These are phyloP conservation scores for Marchantia polymorpha DNA, from an alignment of 225 moss, liverwort and hornwort species.

Conservation along the genomic window DNA sequence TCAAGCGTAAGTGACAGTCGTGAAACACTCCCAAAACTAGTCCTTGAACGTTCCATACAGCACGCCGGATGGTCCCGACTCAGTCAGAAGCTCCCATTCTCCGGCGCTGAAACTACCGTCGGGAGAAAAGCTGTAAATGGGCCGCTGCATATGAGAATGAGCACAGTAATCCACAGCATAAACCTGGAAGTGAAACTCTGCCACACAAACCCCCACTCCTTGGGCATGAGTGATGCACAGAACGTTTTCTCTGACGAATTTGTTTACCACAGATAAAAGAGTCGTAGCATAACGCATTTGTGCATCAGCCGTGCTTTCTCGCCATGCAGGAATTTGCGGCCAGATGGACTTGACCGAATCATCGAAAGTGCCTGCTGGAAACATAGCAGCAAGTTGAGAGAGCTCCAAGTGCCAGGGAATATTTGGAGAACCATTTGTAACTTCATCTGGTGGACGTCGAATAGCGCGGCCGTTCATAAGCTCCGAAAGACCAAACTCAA, in stretches of 20 bases:
- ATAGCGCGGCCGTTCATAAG: constrained; percentile 61
- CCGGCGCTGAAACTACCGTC: constrained; percentile 28
- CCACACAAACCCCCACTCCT: constrained; percentile 28
- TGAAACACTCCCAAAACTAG: not conserved
- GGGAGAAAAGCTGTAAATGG: constrained; percentile 28
- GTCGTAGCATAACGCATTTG: constrained; percentile 30
- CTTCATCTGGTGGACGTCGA: constrained; percentile 47
- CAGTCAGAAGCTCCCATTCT: constrained; percentile 32
- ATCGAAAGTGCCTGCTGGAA: constrained; percentile 57
- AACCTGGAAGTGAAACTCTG: constrained; percentile 29
- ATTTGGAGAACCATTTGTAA: not conserved
- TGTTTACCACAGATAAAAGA: constrained; percentile 39
- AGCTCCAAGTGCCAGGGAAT: constrained; percentile 50
- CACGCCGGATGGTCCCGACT: constrained; percentile 32
- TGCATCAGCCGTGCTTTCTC: constrained; percentile 31
- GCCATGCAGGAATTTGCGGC: constrained; percentile 27
- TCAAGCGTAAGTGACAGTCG: not conserved
- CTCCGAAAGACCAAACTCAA: constrained; percentile 63
- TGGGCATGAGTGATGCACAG: constrained; percentile 50
- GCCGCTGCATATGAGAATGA: constrained; percentile 28
- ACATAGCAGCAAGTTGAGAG: constrained; percentile 40
- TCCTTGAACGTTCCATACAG: constrained; percentile 27
- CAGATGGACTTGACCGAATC: constrained; percentile 38
- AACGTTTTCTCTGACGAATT: constrained; percentile 43
- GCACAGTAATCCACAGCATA: constrained; percentile 35